Percentiles rank a stretch among this genome's conserved stretches.
These are phyloP conservation scores for Colletotrichum melonis DNA, from an alignment of 2,329 filamentous ascomycete genomes.

Conservation along the genomic window DNA sequence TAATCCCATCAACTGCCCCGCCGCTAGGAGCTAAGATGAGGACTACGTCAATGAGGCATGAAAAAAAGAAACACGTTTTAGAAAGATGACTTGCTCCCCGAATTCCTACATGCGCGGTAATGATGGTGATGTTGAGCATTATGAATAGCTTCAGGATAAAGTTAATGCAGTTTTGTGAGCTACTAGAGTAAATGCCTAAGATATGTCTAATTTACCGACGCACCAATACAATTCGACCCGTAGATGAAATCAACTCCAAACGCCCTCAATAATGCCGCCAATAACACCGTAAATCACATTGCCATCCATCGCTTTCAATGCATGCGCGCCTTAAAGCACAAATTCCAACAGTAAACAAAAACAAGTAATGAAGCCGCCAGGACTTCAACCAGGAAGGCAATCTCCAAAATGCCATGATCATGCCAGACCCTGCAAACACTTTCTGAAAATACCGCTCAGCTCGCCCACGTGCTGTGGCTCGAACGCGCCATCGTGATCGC, in stretches of 20 bases:
- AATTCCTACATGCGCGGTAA: not conserved
- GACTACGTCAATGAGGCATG: not conserved
- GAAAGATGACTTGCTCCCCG: not conserved
- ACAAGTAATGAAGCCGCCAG: not conserved
- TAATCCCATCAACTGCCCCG: not conserved
- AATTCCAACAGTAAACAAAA: not conserved
- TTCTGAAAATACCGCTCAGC: constrained; percentile 38
- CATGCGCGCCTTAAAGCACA: not conserved
- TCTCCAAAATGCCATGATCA: constrained; percentile 1
- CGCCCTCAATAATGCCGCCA: not conserved
- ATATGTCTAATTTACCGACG: not conserved
- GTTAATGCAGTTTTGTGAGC: not conserved
- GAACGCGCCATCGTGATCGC: constrained; percentile 40
- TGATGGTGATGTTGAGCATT: not conserved
- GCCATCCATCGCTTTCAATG: not conserved
- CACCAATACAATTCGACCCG: not conserved
- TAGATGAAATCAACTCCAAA: not conserved
- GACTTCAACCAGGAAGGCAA: not conserved
- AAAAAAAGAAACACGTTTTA: not conserved
- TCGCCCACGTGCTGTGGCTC: constrained; percentile 38
- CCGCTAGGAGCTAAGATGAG: not conserved
- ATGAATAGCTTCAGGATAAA: not conserved
- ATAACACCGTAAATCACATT: not conserved
- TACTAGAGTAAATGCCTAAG: not conserved
- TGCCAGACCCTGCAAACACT: constrained; percentile 31